These are phyloP conservation scores for Stevia rebaudiana DNA, from an alignment of 140 eudicot species.

Conservation along the genomic window DNA sequence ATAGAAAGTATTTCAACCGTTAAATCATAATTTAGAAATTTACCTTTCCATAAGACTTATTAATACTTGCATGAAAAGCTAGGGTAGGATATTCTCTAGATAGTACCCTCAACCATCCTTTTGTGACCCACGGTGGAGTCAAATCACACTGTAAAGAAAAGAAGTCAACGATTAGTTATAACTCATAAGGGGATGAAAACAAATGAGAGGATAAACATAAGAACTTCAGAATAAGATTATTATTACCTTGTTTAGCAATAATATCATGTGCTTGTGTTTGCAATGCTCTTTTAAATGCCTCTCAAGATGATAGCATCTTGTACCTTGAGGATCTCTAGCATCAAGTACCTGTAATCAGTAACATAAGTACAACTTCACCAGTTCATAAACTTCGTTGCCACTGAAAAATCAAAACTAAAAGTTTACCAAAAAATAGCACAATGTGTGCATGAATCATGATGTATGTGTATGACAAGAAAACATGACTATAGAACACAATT, in stretches of 20 bases:
- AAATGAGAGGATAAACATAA: neutral
- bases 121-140: conserved; percentile 98
- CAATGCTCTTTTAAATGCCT: conserved; percentile 84
- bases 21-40: neutral
- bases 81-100: conserved; percentile 90
- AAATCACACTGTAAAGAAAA: conserved; percentile 64
- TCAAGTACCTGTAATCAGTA: conserved; percentile 61
- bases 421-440: neutral
- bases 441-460: neutral
- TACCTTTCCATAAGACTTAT: conserved; percentile 94
- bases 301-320: conserved; percentile 92
- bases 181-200: neutral
- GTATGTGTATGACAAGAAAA: neutral
- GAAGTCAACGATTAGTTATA: neutral
- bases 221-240: conserved; percentile 1
- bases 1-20: neutral
- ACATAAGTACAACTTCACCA: neutral
- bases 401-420: neutral
- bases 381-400: neutral
- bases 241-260: conserved; percentile 74
- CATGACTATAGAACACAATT: neutral
- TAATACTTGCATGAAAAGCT: conserved; percentile 93
- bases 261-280: conserved; percentile 81
- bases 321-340: conserved; percentile 97
- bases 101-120: conserved; percentile 82